Percentiles rank a stretch among this genome's conserved stretches.
Evolutionary conservation across 352 stramenopile genomes (phyloP).

Genomic region (Phytopythium kandeliae): DNA sequence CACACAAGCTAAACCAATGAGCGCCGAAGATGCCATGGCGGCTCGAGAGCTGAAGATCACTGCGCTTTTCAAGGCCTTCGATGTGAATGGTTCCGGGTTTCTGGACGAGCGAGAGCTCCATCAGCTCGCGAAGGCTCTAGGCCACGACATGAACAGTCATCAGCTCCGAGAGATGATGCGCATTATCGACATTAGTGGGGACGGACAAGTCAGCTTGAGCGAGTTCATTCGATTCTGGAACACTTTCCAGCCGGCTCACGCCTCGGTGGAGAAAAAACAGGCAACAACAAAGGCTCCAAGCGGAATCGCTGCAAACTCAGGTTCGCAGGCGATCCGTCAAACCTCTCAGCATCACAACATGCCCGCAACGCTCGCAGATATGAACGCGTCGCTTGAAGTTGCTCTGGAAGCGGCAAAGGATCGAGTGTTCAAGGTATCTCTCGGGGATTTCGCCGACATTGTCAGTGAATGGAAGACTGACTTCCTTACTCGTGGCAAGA

Average conservation of each 20-base stretch:
- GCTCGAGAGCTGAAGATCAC: constrained; percentile 23
- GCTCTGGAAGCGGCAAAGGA: constrained; percentile 49
- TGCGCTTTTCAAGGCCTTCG: constrained; percentile 52
- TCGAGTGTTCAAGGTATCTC: constrained; percentile 32
- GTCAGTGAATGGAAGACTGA: constrained; percentile 59
- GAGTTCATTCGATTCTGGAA: constrained; percentile 73
- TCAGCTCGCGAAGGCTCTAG: constrained; percentile 36
- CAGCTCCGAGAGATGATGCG: constrained; percentile 52
- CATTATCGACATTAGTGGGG: constrained; percentile 57
- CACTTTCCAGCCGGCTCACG: constrained; percentile 28
- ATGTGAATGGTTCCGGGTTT: constrained; percentile 44
- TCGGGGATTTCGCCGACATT: constrained; percentile 34
- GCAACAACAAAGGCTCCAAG: not conserved
- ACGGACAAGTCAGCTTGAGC: constrained; percentile 46
- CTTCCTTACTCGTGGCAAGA: constrained; percentile 24
- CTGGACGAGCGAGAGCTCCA: constrained; percentile 51
- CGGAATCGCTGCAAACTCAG: not conserved
- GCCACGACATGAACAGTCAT: constrained; percentile 30
- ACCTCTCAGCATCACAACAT: not conserved
- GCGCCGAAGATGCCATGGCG: constrained; percentile 4
- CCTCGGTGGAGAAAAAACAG: not conserved
- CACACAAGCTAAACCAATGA: not conserved
- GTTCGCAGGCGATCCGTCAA: not conserved
- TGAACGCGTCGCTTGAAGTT: constrained; percentile 30
- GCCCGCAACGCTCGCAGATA: constrained; percentile 10